Conservation (phyloP, 805 yeast genomes). For the Wickerhamiella lipophila region DNA sequence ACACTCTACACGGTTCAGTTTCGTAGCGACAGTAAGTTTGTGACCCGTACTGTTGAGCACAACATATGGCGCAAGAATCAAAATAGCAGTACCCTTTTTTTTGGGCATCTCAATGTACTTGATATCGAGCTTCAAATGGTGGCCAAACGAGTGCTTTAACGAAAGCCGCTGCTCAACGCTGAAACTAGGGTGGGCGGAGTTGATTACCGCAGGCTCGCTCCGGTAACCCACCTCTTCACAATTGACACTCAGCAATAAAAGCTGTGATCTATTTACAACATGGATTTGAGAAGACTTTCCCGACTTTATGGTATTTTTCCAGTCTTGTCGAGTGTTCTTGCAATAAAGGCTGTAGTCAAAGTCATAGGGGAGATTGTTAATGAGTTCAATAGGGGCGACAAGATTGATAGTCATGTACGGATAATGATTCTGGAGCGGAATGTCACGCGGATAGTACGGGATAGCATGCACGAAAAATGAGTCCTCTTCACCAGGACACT, state of each 20-base stretch:
- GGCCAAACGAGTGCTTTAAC: constrained; percentile 46
- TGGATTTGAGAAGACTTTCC: constrained; percentile 68
- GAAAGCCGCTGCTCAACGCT: constrained; percentile 42
- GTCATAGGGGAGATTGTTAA: constrained; percentile 75
- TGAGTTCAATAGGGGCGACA: constrained; percentile 76
- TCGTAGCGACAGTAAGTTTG: constrained; percentile 44
- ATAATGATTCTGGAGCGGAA: constrained; percentile 59
- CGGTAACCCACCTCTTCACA: constrained; percentile 42
- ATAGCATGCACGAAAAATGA: constrained; percentile 61
- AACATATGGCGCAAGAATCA: constrained; percentile 72
- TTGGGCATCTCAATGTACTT: constrained; percentile 38
- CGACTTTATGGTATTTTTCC: constrained; percentile 47
- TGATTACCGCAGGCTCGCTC: constrained; percentile 63
- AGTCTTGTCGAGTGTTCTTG: constrained; percentile 52
- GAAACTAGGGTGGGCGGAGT: constrained; percentile 37
- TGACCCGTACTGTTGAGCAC: constrained; percentile 69
- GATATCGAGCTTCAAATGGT: constrained; percentile 47
- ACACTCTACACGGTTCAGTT: constrained; percentile 41
- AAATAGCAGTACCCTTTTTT: constrained; percentile 19
- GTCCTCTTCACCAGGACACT: constrained; percentile 39
- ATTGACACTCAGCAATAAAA: constrained; percentile 55
- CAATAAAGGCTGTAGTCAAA: constrained; percentile 64
- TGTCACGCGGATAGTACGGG: constrained; percentile 50
- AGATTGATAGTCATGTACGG: constrained; percentile 72
- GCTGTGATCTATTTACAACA: constrained; percentile 59